A percentile compares a stretch with the other conserved stretches of the same genome.
phyloP scores from a whole-genome alignment of 257 asterid species.

The Solanum bukasovii region DNA sequence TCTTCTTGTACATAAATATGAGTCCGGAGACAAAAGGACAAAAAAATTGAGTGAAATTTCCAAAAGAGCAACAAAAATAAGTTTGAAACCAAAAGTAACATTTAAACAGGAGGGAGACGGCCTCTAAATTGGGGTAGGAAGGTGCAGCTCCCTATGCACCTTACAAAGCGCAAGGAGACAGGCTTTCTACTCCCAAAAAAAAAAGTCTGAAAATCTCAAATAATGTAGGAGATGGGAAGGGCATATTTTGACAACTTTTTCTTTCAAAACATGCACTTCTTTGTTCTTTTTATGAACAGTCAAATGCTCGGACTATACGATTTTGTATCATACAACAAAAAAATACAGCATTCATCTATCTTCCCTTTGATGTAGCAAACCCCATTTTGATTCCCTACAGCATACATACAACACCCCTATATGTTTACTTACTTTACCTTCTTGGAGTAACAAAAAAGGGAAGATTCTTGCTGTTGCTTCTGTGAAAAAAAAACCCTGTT shows the following conservation, averaged over 20 bases:
- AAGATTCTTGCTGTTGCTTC: neutral
- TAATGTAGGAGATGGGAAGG: neutral
- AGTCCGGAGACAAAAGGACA: no score
- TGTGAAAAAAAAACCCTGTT: neutral
- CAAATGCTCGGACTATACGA: neutral
- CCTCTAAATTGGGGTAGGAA: no score
- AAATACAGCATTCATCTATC: neutral
- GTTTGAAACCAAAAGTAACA: no score
- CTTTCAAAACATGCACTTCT: neutral
- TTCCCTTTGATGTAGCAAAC: neutral
- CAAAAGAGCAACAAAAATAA: no score
- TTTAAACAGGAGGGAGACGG: no score
- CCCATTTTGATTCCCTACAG: neutral
- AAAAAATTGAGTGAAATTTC: no score
- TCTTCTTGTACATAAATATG: neutral
- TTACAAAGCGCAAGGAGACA: no score
- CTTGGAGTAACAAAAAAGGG: neutral
- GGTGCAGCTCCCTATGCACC: no score
- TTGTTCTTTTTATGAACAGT: neutral
- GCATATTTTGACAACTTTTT: neutral
- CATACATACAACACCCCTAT: neutral
- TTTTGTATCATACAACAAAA: neutral
- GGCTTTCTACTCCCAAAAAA: neutral
- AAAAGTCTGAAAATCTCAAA: neutral
- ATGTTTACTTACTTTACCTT: neutral